Evolutionary conservation across 805 yeast genomes (phyloP), one percentile per base, ranked within the genome.

Genomic region (Candida broadrunensis): DNA sequence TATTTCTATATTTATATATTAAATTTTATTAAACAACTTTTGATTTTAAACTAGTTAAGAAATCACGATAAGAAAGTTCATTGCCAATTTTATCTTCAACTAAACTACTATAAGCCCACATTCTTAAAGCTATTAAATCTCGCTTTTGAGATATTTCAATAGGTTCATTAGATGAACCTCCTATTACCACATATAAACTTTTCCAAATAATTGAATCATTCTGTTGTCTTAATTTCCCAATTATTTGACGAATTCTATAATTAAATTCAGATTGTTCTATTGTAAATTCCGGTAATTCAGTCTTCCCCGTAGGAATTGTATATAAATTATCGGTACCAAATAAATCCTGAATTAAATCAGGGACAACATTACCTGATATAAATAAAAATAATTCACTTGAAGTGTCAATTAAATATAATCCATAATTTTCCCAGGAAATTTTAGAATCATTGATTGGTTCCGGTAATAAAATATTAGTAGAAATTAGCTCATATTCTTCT

Each of bases 341-440:
- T 33, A 89, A 89, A 64, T 93, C 98, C 47, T 73, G 64, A 12
- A 88, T 78, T 48, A 93, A 76, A 51, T 85, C 95, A 20, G 93
- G 93, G 47, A 93, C 96, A 13, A 96, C 91, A 55, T 90, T 96
- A 45, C 97, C 95, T 39, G 97, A 93, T 45, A 93, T 81, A 89
- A 96, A 93, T 52, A 93, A 67, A 75, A 93, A 93, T 55, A 89
- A 70, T 55, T 87, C 95, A 45, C 83, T 80, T 14, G 90, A 84
- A 55, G 88, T 90, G 63, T 89, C 89, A 52, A 93, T 84, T 65
- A 93, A 74, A 65, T 91, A 93, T 54, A 93, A 75, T 14, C 99
- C 99, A 56, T 85, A 89, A 54, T 84, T 80, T 58, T 84, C 91
- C 65, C 95, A 79, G 39, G 76, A 66, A 35, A 81, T 78, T 36